phyloP scores from a whole-genome alignment of 78 protist species.

The Dictyostelium intermedium region DNA sequence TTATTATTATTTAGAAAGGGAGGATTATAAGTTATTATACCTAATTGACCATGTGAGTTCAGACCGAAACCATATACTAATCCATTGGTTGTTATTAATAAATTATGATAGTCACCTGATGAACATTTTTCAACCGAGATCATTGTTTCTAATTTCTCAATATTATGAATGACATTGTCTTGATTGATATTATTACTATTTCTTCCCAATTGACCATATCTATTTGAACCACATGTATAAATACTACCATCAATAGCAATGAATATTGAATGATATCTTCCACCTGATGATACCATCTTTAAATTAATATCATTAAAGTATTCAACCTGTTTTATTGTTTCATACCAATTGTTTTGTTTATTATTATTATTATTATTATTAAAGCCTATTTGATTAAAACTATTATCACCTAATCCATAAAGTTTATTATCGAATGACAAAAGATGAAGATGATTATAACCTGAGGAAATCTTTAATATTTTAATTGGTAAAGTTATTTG shows the following conservation, averaged over 20 bases:
- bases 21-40: neutral
- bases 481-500: neutral
- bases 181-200: no score
- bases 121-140: neutral
- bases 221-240: conserved; percentile 29
- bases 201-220: conserved; percentile 4
- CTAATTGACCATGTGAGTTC: neutral
- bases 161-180: no score
- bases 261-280: conserved; percentile 1
- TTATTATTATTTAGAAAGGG: no score
- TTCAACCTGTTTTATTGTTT: neutral
- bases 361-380: neutral
- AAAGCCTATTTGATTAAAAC: conserved; percentile 31
- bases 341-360: neutral
- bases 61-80: neutral
- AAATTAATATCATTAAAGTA: neutral
- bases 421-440: neutral
- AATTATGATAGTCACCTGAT: neutral
- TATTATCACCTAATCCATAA: neutral
- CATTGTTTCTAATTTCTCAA: neutral
- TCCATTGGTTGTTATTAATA: neutral
- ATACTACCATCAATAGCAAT: neutral
- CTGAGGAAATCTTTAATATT: neutral
- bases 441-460: conserved; percentile 8
- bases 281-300: neutral